Evolutionary conservation across 2,329 filamentous ascomycete genomes (phyloP).

Genomic region (Fusarium pseudocircinatum): DNA sequence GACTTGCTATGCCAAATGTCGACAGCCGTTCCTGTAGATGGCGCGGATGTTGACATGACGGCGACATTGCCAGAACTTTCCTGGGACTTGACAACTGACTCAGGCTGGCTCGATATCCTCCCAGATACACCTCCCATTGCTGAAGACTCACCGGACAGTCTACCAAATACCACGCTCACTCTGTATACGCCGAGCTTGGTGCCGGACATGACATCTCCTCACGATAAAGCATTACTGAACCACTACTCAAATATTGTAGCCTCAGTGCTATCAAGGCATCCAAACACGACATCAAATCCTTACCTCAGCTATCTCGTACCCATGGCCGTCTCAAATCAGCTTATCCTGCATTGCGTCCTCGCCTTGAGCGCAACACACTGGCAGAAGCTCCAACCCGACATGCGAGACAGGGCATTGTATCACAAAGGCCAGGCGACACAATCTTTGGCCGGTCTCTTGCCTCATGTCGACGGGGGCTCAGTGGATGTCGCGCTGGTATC

Average conservation of each 20-base stretch:
- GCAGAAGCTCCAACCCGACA: conserved; percentile 6
- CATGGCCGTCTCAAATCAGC: background rate
- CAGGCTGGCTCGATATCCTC: conserved; percentile 1
- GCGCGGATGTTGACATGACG: background rate
- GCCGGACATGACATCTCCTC: background rate
- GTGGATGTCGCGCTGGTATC: conserved; percentile 1
- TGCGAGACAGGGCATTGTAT: background rate
- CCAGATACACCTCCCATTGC: background rate
- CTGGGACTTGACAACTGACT: background rate
- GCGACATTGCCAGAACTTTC: background rate
- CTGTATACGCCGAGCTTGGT: background rate
- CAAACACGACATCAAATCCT: background rate
- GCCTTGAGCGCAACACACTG: conserved; percentile 4
- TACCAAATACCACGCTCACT: background rate
- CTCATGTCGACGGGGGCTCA: background rate
- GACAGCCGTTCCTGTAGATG: background rate
- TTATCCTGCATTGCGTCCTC: background rate
- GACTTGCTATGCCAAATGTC: conserved; percentile 6
- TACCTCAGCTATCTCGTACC: conserved; percentile 3
- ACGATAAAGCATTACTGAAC: background rate
- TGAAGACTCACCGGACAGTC: background rate
- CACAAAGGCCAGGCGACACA: conserved; percentile 2
- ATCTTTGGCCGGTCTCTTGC: background rate
- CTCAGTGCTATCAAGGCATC: background rate
- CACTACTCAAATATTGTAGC: conserved; percentile 6